Evolutionary conservation across 1,139 yeast species (phyloP).

Genomic region (Debaryomycetaceae sp.): DNA sequence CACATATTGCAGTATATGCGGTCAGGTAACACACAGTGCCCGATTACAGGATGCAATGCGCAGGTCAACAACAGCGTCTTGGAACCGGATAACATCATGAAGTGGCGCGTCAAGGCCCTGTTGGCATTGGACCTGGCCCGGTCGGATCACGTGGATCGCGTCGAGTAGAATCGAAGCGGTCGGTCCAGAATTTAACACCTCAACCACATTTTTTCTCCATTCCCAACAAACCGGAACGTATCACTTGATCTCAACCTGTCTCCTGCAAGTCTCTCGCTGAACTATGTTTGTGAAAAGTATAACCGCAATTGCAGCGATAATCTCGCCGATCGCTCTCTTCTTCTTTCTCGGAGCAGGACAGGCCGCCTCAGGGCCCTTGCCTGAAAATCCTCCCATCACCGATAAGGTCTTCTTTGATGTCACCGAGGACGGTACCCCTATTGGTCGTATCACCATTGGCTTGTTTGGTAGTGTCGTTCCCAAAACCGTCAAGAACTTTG

Average conservation of each 20-base stretch:
- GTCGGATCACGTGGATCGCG: slow-evolving; percentile 4
- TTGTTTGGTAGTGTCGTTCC: slow-evolving; percentile 60
- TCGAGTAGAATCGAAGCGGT: slow-evolving; percentile 2
- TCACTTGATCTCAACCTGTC: no score
- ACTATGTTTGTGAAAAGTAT: slow-evolving; percentile 15
- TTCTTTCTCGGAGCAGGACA: slow-evolving; percentile 13
- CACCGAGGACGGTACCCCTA: slow-evolving; percentile 61
- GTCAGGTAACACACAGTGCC: slow-evolving; percentile 21
- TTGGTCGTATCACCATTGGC: slow-evolving; percentile 63
- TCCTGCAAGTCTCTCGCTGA: no score
- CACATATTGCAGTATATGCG: slow-evolving; percentile 26
- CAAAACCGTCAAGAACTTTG: slow-evolving; percentile 48
- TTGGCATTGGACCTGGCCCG: slow-evolving; percentile 6
- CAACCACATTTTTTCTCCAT: no score
- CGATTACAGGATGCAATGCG: slow-evolving; percentile 38
- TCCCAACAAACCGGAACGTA: no score
- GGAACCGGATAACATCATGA: slow-evolving; percentile 37
- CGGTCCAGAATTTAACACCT: no score
- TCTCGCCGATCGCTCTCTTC: slow-evolving; percentile 11
- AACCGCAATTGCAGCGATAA: slow-evolving; percentile 6
- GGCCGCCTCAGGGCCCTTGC: slow-evolving; percentile 12
- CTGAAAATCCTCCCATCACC: slow-evolving; percentile 51
- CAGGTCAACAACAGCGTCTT: slow-evolving; percentile 18
- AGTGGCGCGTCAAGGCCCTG: slow-evolving; percentile 34
- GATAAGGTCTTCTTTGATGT: slow-evolving; percentile 80